phyloP scores from a whole-genome alignment of 2,329 filamentous ascomycete species.

The Diaporthe humulicola region DNA sequence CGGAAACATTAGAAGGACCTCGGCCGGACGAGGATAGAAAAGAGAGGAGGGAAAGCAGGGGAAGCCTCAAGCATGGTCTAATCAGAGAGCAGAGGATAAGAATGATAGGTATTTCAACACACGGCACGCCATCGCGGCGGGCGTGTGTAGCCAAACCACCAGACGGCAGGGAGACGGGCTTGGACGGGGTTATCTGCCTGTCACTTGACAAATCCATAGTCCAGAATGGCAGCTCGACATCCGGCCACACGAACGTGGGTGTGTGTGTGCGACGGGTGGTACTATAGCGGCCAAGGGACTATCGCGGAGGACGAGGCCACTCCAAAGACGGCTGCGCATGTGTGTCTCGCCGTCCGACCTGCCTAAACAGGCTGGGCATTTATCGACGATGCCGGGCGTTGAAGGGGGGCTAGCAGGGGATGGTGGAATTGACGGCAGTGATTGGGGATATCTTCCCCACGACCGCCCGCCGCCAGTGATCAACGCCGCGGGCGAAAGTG shows the following conservation, averaged over 20 bases:
- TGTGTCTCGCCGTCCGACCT: constrained; percentile 10
- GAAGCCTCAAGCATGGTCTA: neutral
- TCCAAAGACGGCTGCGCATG: neutral
- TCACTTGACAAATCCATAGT: constrained; percentile 30
- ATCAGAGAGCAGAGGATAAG: constrained; percentile 13
- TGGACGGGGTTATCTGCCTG: constrained; percentile 4
- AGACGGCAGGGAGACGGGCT: neutral
- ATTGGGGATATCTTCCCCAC: constrained; percentile 31
- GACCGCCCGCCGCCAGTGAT: constrained; percentile 5
- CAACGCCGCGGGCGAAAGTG: neutral
- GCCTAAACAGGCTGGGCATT: constrained; percentile 22
- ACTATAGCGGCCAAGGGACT: constrained; percentile 26
- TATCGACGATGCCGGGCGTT: constrained; percentile 5
- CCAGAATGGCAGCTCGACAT: constrained; percentile 23
- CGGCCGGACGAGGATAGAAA: neutral
- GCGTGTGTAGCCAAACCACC: constrained; percentile 1
- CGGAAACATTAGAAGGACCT: neutral
- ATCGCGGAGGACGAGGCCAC: constrained; percentile 23
- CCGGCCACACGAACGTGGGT: constrained; percentile 2
- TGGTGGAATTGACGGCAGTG: constrained; percentile 17
- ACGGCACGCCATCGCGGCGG: constrained; percentile 19
- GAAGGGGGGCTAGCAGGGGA: constrained; percentile 26
- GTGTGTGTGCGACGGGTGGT: neutral
- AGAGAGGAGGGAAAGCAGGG: neutral
- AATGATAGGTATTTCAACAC: constrained; percentile 1